Conservation (phyloP, 2,329 filamentous ascomycete species). For the Graphilbum fragrans region DNA sequence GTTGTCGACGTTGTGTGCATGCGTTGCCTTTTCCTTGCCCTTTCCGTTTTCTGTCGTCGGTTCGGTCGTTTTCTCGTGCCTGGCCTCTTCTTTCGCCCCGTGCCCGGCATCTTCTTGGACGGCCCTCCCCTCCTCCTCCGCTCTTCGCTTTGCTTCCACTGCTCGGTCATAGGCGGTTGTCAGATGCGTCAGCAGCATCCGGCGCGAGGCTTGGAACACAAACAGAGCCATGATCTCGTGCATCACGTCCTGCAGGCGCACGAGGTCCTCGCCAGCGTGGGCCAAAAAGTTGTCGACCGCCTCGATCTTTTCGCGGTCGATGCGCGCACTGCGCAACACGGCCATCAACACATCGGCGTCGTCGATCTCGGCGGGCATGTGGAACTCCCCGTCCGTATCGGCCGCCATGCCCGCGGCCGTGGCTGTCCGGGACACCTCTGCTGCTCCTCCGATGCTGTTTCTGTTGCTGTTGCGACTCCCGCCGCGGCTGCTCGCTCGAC, state of each 20-base stretch:
- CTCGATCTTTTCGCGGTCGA: constrained; percentile 87
- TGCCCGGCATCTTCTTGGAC: constrained; percentile 10
- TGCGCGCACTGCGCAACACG: constrained; percentile 52
- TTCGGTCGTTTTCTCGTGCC: background rate
- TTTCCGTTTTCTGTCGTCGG: background rate
- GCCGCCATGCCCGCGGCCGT: constrained; percentile 46
- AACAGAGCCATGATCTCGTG: constrained; percentile 77
- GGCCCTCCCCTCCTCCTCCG: constrained; percentile 4
- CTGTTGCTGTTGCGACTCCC: constrained; percentile 7
- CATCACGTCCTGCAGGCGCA: constrained; percentile 64
- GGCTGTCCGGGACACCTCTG: constrained; percentile 18
- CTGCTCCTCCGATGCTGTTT: background rate
- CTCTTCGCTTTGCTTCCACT: constrained; percentile 14
- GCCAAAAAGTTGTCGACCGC: constrained; percentile 69
- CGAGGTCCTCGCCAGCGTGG: constrained; percentile 61
- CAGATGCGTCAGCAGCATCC: constrained; percentile 61
- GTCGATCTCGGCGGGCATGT: constrained; percentile 30
- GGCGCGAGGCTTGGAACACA: constrained; percentile 79
- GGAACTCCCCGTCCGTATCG: constrained; percentile 40
- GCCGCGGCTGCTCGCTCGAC: constrained; percentile 18
- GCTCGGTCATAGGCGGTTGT: constrained; percentile 49
- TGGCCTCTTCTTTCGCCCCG: background rate
- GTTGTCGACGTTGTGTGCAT: background rate
- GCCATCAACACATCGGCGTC: constrained; percentile 59
- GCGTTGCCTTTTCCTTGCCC: constrained; percentile 1